These are phyloP conservation scores for Chenopodium formosanum DNA, from an alignment of 148 eudicot species.

Conservation along the genomic window DNA sequence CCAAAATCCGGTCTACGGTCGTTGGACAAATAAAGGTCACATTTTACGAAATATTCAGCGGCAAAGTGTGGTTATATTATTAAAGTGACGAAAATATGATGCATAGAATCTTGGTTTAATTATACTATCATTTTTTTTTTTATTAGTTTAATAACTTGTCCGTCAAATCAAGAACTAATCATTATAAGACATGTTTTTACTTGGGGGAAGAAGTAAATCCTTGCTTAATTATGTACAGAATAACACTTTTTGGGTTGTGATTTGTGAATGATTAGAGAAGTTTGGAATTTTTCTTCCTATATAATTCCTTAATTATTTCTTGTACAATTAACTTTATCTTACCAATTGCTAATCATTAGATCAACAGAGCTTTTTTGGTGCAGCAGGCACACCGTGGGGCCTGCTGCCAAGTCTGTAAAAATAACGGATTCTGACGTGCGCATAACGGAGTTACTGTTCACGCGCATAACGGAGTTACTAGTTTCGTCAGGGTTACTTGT, in stretches of 20 bases:
- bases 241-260: constrained; percentile 1
- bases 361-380: too few relatives aligned
- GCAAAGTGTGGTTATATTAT: background rate
- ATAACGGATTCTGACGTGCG: too few relatives aligned
- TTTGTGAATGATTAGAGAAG: background rate
- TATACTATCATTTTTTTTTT: too few relatives aligned
- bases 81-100: constrained; percentile 20
- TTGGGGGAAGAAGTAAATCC: background rate
- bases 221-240: background rate
- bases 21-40: constrained; percentile 10
- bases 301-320: background rate
- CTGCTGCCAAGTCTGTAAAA: too few relatives aligned
- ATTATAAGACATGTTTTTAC: constrained; percentile 4
- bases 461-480: too few relatives aligned
- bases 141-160: background rate
- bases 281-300: background rate
- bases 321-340: background rate
- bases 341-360: too few relatives aligned
- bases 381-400: too few relatives aligned
- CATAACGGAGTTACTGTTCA: too few relatives aligned
- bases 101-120: constrained; percentile 20
- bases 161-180: constrained; percentile 21
- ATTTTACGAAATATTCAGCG: constrained; percentile 24
- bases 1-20: constrained; percentile 7
- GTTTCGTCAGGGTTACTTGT: too few relatives aligned